Percentiles rank a stretch among this genome's conserved stretches.
These are phyloP conservation scores for Ceratopteris richardii DNA, from an alignment of 75 land plant species.

Conservation along the genomic window DNA sequence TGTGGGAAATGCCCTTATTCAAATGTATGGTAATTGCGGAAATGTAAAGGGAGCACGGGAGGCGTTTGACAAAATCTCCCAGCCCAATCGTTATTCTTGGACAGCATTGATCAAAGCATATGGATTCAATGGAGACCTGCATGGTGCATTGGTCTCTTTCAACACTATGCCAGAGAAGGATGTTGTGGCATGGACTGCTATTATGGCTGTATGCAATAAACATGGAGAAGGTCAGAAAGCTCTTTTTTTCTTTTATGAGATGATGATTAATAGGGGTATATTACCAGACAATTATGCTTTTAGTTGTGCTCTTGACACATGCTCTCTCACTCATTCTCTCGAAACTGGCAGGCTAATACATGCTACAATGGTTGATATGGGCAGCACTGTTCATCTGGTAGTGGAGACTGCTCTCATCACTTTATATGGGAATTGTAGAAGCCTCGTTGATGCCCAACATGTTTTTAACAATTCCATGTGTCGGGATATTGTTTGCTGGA, in stretches of 20 bases:
- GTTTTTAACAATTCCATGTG: constrained; percentile 38
- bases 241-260: neutral
- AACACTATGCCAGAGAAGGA: neutral
- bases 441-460: constrained; percentile 16
- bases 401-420: constrained; percentile 38
- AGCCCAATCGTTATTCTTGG: too few species aligned
- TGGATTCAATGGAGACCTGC: too few species aligned
- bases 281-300: neutral
- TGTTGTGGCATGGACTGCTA: neutral
- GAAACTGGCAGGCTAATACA: constrained; percentile 14
- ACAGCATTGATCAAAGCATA: too few species aligned
- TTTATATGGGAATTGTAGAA: constrained; percentile 38
- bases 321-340: neutral
- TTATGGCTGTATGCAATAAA: neutral
- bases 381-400: constrained; percentile 26
- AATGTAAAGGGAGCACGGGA: too few species aligned
- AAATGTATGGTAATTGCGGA: too few species aligned
- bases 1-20: too few species aligned
- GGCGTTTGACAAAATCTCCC: too few species aligned
- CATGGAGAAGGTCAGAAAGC: neutral
- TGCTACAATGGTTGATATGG: constrained; percentile 20
- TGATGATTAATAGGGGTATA: neutral
- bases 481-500: constrained; percentile 30
- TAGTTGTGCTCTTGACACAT: neutral
- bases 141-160: too few species aligned